phyloP scores from a whole-genome alignment of 1,284 basidiomycete species.

The Flammula alnicola region DNA sequence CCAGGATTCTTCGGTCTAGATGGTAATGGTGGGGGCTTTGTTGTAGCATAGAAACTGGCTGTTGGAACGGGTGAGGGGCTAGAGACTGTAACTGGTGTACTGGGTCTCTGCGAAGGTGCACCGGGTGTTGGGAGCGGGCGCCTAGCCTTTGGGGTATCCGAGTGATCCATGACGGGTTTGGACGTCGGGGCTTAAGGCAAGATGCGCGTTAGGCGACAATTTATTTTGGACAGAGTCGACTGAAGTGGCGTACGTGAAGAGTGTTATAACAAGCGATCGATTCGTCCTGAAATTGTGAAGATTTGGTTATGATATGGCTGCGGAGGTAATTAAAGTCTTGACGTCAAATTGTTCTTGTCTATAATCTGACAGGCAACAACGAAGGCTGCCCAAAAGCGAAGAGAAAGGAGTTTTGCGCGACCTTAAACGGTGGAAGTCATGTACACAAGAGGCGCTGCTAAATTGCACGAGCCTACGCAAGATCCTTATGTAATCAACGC shows the following conservation, averaged over 20 bases:
- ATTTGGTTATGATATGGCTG: neutral
- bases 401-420: neutral
- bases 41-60: constrained; percentile 40
- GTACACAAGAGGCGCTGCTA: neutral
- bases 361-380: constrained; percentile 1
- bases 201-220: neutral
- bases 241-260: neutral
- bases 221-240: neutral
- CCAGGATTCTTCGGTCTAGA: constrained; percentile 42
- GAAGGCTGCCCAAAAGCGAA: neutral
- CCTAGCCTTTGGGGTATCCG: constrained; percentile 41
- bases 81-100: constrained; percentile 38
- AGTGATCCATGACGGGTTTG: constrained; percentile 38
- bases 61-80: constrained; percentile 35
- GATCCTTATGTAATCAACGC: constrained; percentile 9
- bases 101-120: constrained; percentile 40
- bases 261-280: neutral
- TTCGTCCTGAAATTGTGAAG: neutral
- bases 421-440: neutral
- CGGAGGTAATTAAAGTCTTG: neutral
- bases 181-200: neutral
- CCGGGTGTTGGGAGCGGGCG: constrained; percentile 47
- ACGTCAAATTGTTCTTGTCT: neutral
- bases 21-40: constrained; percentile 38
- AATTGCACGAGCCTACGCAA: no score